Evolutionary conservation across 148 eudicot genomes (phyloP), one percentile per base, ranked within the genome.

Genomic region (Heliosperma pusillum): DNA sequence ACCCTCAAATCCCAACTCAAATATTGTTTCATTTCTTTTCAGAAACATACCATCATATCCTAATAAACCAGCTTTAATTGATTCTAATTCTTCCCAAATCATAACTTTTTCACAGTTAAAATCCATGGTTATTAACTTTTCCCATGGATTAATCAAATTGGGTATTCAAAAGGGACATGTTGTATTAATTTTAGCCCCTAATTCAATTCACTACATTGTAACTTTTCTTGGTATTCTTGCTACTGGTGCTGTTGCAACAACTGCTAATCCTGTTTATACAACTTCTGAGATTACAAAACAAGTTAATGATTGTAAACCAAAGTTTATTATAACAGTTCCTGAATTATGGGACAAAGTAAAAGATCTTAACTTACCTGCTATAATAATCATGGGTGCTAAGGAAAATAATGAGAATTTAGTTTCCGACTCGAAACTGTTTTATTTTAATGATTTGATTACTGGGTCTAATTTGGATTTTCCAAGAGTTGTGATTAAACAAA

Each of bases 151-250:
- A 6, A 67, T 68, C 76, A 83, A 82, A 21, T 66, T 88, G 62
- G 89, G 88, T 52, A 79, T 89, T 81, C 70, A 69, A 74, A 86
- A 86, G 73, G 81, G 83, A 24, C 82, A 89, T 71, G 90, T 85
- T 65, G 93, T 91, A 26, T 85, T 89, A 47, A 83, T 91, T 33
- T 73, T 86, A 25, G 87, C 93, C 26, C 97, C 97, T 8, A 91
- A 91, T 78, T 89, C 90, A 0, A 80, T 89, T 76, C 83, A 85
- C 3, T 89, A 81, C 66, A 88, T 89, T 0, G 12, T 89, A 20
- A 77, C 76, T 47, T 89, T 89, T 76, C 83, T 84, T 59, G 87
- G 87, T 3, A 64, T 87, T 69, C 58, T 86, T 50, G 91, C 89
- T 20, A 50, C 79, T 8, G 93, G 91, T 22, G 90, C 89, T 36